Evolutionary conservation across 2,329 filamentous ascomycete species (phyloP), one percentile per base, ranked within the genome.

Genomic region (Penicillium rolfsii): DNA sequence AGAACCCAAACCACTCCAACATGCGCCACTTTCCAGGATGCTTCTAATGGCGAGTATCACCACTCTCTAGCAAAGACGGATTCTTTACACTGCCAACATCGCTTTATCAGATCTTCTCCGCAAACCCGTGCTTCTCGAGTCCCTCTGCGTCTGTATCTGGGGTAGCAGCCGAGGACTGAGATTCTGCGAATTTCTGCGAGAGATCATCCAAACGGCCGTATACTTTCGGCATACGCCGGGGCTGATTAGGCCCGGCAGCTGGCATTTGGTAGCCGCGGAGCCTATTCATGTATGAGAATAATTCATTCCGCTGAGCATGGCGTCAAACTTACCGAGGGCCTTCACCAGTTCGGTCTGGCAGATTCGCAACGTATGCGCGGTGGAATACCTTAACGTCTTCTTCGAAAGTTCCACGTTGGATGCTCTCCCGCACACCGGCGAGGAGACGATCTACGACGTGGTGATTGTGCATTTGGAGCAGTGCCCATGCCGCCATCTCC

Each of bases 401-500:
- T 3, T 86, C 83, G 64, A 84, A 89, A 19, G 78, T 85, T 6
- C 79, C 82, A 0, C 75, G 74, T 36, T 76, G 74, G 16, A 98
- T 88, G 58, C 87, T 87, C 1, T 77, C 73, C 22, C 94, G 87
- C 6, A 97, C 81, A 0, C 82, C 84, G 0, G 80, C 76, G 75
- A 98, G 97, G 79, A 98, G 97, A 0, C 79, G 70, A 49, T 85
- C 83, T 56, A 96, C 77, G 7, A 90, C 79, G 62, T 88, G 83
- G 74, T 96, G 88, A 74, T 99, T 99, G 79, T 99, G 95, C 3
- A 97, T 84, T 75, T 98, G 94, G 7, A 99, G 82, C 7, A 99
- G 83, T 0, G 89, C 91, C 95, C 95, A 99, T 26, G 90, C 94
- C 4, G 97, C 86, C 95, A 99, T 98, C 77, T 99, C 95, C 72